Evolutionary conservation across 768 basidiomycete species (phyloP), one percentile per base, ranked within the genome.

Genomic region (Leucocoprinus birnbaumii): DNA sequence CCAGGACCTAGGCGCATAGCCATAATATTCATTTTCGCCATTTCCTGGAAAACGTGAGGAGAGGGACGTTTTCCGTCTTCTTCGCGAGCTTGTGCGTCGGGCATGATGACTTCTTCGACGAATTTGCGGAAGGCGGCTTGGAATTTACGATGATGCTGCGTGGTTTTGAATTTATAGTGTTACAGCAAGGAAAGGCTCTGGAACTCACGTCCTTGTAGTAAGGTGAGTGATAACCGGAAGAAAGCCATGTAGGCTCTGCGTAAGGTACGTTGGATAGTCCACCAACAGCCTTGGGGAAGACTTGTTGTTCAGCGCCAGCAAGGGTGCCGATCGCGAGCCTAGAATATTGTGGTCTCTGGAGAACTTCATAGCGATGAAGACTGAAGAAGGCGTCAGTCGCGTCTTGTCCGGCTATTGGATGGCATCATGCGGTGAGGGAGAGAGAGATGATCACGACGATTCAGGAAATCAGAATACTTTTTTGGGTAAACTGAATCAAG

Each of bases 1-100:
- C 93, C 94, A 22, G 95, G 95, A 14, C 96, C 96, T 71, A 95
- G 77, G 18, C 91, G 85, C 94, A 97, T 96, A 14, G 91, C 89
- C 65, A 91, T 89, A 18, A 98, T 54, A 63, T 93, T 85, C 25
- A 81, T 49, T 48, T 84, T 84, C 14, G 71, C 72, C 89, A 96
- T 89, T 58, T 83, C 83, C 61, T 94, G 83, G 46, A 94, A 73
- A 34, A 96, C 87, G 48, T 73, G 70, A 65, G 87, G 80, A 55
- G 84, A 86, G 0, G 91, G 87, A 22, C 89, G 80, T 74, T 96
- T 95, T n/a, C 94, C 93, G 62, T 89, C 89, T 61, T 86, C 88
- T 73, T 97, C 95, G 58, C 87, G 84, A 21, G 78, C 76, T 76
- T 85, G 76, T 68, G 78, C 78, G 62, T 80, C 85, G 3, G 83